Percentiles rank a stretch among this genome's conserved stretches.
These are phyloP conservation scores for Vitis cinerea DNA, from an alignment of 164 flowering plant genomes.

Conservation along the genomic window DNA sequence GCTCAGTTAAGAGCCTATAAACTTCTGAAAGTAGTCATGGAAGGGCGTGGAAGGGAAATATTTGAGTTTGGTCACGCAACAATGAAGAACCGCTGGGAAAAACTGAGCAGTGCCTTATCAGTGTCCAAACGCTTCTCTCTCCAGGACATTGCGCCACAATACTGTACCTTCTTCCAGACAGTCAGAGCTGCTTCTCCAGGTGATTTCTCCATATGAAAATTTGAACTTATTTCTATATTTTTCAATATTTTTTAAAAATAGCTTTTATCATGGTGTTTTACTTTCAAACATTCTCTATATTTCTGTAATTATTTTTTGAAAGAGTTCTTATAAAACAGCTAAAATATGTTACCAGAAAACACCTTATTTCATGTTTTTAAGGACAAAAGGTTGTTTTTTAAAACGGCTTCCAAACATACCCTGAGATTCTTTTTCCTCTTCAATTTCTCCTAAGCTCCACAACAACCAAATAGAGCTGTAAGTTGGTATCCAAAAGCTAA, in stretches of 20 bases:
- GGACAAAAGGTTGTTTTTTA: no score
- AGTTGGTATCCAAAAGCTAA: no score
- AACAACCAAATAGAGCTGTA: no score
- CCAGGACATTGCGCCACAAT: constrained; percentile 40
- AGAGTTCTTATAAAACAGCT: no score
- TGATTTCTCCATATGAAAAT: constrained; percentile 2
- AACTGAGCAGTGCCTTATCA: constrained; percentile 32
- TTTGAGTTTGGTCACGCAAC: constrained; percentile 47
- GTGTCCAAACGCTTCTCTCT: constrained; percentile 43
- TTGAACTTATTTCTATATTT: not conserved
- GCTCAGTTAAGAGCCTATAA: constrained; percentile 59
- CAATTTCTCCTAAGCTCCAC: no score
- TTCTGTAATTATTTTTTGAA: no score
- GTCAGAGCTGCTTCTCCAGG: constrained; percentile 63
- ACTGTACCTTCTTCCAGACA: constrained; percentile 48
- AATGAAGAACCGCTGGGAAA: constrained; percentile 56
- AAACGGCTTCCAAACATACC: no score
- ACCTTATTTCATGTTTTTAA: no score
- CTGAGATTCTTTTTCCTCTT: no score
- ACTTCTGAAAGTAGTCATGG: constrained; percentile 43
- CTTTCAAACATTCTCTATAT: not conserved
- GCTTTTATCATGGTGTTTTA: no score
- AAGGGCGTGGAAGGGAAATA: constrained; percentile 31
- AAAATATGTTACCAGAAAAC: no score
- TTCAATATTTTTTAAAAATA: no score